Base-by-base conservation (phyloP, 2,329 filamentous ascomycete genomes). In the Aureobasidium zeae region DNA sequence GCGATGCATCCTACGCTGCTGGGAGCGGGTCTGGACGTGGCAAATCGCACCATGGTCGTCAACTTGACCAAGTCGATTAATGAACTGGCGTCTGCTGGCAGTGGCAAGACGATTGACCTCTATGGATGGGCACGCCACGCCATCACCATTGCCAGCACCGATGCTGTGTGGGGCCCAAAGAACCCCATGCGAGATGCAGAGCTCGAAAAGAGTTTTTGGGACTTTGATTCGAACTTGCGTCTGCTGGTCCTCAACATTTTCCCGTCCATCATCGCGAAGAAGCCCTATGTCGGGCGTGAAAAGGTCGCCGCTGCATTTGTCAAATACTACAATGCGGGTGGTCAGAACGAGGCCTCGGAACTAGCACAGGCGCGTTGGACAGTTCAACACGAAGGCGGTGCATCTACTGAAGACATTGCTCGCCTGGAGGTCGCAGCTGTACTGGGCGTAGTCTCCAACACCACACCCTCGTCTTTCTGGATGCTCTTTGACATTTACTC, bases 91-190 rank as follows among this genome's bases (percentile, higher is more conserved):
- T 19, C 15, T 16, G 2, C 50, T 2, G 51, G 48, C 58, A 16
- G 53, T 63, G 6, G 53, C 56, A 2, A 44, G 10, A 32, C 11
- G 12, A 28, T 44, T 13, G 64, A 64, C 9, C 32, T 71, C 0
- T 71, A 56, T 47, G 24, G 55, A 1, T 69, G 64, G 64, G 29
- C 61, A 10, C 55, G 63, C n/a, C 47, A 62, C 6, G 48, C 59
- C 2, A 60, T 69, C 42, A 63, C 61, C 1, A 37, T 61, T 3
- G 64, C 66, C 5, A 66, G 63, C 0, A 57, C 58, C 8, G 49
- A 59, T 20, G 59, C 63, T 3, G 55, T 72, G n/a, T 70, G 65
- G 37, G 69, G 70, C 1, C 58, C 63, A 1, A 48, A 63, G 1
- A 68, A 71, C 43, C 66, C 67, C 0, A 57, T 70, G 20, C 36